Conservation (phyloP, 2,329 filamentous ascomycete species). For the Aureobasidium sp. region DNA sequence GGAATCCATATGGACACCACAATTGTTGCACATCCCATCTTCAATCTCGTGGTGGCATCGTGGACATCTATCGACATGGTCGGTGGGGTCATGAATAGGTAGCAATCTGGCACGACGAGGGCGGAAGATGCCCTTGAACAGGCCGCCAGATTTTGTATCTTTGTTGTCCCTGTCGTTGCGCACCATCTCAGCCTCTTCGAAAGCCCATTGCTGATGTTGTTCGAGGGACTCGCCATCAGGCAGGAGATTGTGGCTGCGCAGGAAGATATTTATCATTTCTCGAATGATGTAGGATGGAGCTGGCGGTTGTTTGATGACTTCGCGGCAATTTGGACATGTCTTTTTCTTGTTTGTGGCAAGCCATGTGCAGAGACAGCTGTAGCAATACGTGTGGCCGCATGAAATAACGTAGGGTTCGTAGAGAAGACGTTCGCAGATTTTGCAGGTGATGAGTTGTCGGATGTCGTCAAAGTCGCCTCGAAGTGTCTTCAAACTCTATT, state of each 20-base stretch:
- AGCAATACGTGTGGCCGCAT: conserved; percentile 67
- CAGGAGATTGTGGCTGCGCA: conserved; percentile 51
- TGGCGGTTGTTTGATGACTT: conserved; percentile 49
- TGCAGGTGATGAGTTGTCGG: conserved; percentile 54
- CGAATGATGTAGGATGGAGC: conserved; percentile 59
- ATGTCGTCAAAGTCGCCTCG: conserved; percentile 52
- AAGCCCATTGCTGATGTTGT: conserved; percentile 50
- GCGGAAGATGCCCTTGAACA: conserved; percentile 56
- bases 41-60: conserved; percentile 56
- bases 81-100: conserved; percentile 48
- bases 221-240: conserved; percentile 55
- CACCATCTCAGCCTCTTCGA: conserved; percentile 52
- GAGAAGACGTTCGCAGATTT: conserved; percentile 59
- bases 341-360: conserved; percentile 54
- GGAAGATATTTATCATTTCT: conserved; percentile 56
- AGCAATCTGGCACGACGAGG: conserved; percentile 23
- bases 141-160: conserved; percentile 43
- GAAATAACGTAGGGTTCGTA: conserved; percentile 62
- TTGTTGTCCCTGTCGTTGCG: conserved; percentile 51
- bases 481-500: conserved; percentile 16
- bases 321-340: conserved; percentile 61
- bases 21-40: conserved; percentile 49
- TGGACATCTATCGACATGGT: conserved; percentile 56
- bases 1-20: conserved; percentile 43
- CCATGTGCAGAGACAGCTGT: conserved; percentile 42